Percentiles rank a stretch among this genome's conserved stretches.
These are phyloP conservation scores for Phialophora macrospora DNA, from an alignment of 2,329 filamentous ascomycete genomes.

Conservation along the genomic window DNA sequence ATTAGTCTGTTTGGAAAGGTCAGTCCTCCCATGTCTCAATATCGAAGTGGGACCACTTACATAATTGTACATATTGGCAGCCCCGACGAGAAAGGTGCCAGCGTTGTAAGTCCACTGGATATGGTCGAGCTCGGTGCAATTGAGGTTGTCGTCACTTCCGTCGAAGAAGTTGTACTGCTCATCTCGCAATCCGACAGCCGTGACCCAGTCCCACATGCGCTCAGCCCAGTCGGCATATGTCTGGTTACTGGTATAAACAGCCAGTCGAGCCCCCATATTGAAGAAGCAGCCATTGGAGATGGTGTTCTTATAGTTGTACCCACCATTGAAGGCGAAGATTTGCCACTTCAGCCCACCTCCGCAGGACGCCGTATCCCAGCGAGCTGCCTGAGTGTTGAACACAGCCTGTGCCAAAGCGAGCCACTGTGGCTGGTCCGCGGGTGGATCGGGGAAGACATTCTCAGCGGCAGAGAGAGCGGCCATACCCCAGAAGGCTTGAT, in stretches of 20 bases:
- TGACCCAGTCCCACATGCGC: slow-evolving; percentile 65
- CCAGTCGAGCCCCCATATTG: slow-evolving; percentile 68
- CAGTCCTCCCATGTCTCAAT: slow-evolving; percentile 12
- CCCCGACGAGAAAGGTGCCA: slow-evolving; percentile 60
- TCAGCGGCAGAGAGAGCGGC: slow-evolving; percentile 79
- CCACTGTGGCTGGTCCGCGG: slow-evolving; percentile 69
- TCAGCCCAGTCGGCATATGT: slow-evolving; percentile 80
- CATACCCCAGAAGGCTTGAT: slow-evolving; percentile 82
- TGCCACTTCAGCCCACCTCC: slow-evolving; percentile 83
- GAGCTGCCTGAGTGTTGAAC: slow-evolving; percentile 74
- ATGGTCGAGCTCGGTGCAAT: slow-evolving; percentile 58
- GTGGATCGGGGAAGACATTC: slow-evolving; percentile 72
- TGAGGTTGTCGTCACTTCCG: slow-evolving; percentile 57
- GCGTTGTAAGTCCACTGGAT: slow-evolving; percentile 64
- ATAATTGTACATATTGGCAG: slow-evolving; percentile 62
- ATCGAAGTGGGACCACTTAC: slow-evolving; percentile 41
- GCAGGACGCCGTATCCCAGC: slow-evolving; percentile 72
- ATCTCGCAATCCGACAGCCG: slow-evolving; percentile 56
- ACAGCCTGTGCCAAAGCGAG: slow-evolving; percentile 77
- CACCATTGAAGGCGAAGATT: slow-evolving; percentile 76
- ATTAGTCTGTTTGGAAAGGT: slow-evolving; percentile 43
- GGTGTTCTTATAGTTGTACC: slow-evolving; percentile 64
- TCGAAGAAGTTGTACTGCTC: slow-evolving; percentile 60
- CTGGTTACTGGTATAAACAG: slow-evolving; percentile 75
- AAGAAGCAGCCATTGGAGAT: slow-evolving; percentile 65